Evolutionary conservation across 768 basidiomycete genomes (phyloP), one percentile per base, ranked within the genome.

Genomic region (Cystofilobasidium bisporidii): DNA sequence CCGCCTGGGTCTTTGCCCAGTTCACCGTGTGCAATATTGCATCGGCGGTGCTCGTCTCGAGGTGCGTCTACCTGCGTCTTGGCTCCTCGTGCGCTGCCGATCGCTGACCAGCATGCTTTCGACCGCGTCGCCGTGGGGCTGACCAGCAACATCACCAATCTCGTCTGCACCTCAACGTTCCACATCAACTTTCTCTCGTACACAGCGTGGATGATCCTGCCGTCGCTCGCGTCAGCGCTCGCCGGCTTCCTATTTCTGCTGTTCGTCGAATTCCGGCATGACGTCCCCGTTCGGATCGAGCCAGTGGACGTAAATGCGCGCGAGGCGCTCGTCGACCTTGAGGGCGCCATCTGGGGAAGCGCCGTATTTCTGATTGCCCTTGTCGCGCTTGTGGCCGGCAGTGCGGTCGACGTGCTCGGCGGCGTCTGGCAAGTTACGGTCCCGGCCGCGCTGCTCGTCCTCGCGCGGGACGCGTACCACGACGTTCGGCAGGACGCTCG

Each of bases 141-240:
- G n/a, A n/a, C 20, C 33, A 60, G 87, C 0, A 98, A 97, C 74
- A 91, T 89, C 1, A 98, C 94, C 0, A 98, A 97, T 73, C 86
- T 96, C 26, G 87, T 98, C 67, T 71, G 72, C 15, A 71, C 72
- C 1, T 74, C 67, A 20, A 74, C 90, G 0, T 91, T 96, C 75
- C 74, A 79, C 5, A 81, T 94, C 56, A 86, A 87, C 59, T 88
- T 89, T 70, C 82, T 78, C 12, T 83, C 84, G 0, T 92, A 87
- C 77, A 88, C 87, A 0, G 87, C 86, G 0, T 91, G 91, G 77
- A 84, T 87, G 20, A 86, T 89, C 59, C 79, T 93, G 17, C 90
- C 91, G 0, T 88, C 91, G 72, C 74, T 93, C 33, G 85, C 83
- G 3, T 78, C 78, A 80, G 86, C 81, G 75, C 74, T 79, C 24